Conservation (phyloP, 2,329 filamentous ascomycete genomes). For the Ceratocystis alfenasii region DNA sequence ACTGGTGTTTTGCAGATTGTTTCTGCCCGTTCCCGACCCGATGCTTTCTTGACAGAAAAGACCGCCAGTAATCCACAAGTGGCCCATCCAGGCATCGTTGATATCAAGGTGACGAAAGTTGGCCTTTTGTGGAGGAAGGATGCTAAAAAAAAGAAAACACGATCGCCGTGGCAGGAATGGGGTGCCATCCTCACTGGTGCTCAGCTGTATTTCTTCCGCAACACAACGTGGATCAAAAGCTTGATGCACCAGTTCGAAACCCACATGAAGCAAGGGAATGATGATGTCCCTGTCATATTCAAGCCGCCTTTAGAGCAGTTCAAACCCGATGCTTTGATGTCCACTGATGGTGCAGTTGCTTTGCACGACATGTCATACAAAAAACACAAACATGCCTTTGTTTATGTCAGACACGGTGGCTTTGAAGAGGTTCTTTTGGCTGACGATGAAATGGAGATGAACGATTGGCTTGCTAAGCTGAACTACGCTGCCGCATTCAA, state of each 20-base stretch:
- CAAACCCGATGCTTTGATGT: constrained; percentile 87
- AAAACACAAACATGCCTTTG: constrained; percentile 90
- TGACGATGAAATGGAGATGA: constrained; percentile 81
- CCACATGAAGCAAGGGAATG: constrained; percentile 65
- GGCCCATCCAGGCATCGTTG: constrained; percentile 82
- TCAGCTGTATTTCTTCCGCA: constrained; percentile 92
- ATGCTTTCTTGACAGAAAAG: constrained; percentile 86
- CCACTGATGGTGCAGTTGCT: constrained; percentile 84
- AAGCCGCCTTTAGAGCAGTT: constrained; percentile 82
- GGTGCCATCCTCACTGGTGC: constrained; percentile 93
- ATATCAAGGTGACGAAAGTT: constrained; percentile 95
- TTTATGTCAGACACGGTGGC: constrained; percentile 76
- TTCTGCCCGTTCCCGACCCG: constrained; percentile 81
- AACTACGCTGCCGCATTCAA: constrained; percentile 94
- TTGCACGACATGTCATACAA: constrained; percentile 77
- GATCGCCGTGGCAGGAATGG: constrained; percentile 98
- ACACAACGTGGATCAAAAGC: constrained; percentile 82
- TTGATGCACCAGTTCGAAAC: constrained; percentile 78
- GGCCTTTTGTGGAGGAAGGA: constrained; percentile 92
- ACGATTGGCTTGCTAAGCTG: constrained; percentile 90
- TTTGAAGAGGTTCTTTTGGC: constrained; percentile 85
- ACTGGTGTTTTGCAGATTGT: constrained; percentile 91
- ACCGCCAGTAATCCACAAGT: constrained; percentile 75
- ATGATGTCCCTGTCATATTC: constrained; percentile 70
- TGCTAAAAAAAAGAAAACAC: constrained; percentile 79